Conservation (phyloP, 2,329 filamentous ascomycete genomes). For the Fusarium paranaense region DNA sequence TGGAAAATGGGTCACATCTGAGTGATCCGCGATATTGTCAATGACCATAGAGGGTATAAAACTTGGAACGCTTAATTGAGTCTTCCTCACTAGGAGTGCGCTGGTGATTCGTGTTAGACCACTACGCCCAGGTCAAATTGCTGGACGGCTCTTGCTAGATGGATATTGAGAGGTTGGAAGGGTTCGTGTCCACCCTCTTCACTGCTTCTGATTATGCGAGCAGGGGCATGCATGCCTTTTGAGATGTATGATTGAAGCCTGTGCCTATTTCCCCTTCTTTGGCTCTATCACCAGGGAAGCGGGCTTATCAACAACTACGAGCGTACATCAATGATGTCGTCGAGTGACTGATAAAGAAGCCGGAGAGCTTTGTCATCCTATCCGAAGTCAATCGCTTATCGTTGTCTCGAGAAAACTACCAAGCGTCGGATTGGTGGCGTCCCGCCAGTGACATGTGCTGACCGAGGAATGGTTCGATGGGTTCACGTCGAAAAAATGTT, state of each 20-base stretch:
- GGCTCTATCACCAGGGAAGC: not conserved
- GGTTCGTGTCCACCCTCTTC: not conserved
- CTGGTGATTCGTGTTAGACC: not conserved
- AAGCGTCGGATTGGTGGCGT: not conserved
- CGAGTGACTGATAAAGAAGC: not conserved
- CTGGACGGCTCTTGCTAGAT: not conserved
- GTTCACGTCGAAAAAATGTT: not conserved
- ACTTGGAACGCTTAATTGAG: not conserved
- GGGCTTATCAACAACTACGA: not conserved
- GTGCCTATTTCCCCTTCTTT: not conserved
- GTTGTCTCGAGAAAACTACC: not conserved
- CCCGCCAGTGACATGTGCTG: not conserved
- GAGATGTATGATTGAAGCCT: not conserved
- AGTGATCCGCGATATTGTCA: not conserved
- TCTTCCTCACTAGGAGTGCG: not conserved
- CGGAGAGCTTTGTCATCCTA: not conserved
- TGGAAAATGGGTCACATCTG: not conserved
- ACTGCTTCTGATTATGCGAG: not conserved
- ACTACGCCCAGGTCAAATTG: not conserved
- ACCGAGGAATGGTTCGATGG: not conserved
- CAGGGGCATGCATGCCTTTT: not conserved
- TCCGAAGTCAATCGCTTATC: not conserved
- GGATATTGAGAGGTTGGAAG: not conserved
- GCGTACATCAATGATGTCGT: not conserved
- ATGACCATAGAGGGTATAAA: not conserved